Evolutionary conservation across 495 filamentous ascomycete genomes (phyloP), one percentile per base, ranked within the genome.

Genomic region (Neurospora tetraspora): DNA sequence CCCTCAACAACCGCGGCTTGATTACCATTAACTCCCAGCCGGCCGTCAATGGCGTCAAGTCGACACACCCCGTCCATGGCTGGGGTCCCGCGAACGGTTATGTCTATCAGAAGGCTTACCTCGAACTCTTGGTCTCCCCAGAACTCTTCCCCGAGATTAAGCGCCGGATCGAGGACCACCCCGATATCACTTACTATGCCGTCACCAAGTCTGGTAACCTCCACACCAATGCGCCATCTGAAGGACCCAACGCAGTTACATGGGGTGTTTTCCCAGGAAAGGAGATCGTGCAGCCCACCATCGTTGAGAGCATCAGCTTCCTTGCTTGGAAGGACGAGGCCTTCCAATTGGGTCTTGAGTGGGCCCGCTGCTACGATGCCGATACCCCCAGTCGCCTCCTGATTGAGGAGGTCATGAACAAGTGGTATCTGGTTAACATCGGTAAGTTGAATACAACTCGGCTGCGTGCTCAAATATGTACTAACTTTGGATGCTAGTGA

Each of bases 241-340:
- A 94, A 65, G 93, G 92, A 16, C 96, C 96, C 34, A 99, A 98
- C 77, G 96, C 96, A 12, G 90, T 99, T 69, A 99, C 96, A 5
- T 99, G 96, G 96, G 96, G 96, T 82, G 97, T 98, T 61, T 99
- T 98, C 84, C 94, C 96, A 12, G 96, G 96, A 40, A 96, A 97
- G 79, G 96, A 99, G 81, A 98, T 99, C 78, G 94, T 99, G 61
- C 96, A 99, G 80, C 96, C 96, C 12, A 99, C 96, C n/a, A 96
- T 99, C 73, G 95, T 98, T 68, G 96, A 99, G 83, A 97, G 93
- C 8, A 89, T 98, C 81, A 96, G 92, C 82, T 99, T 99, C 88
- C 81, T 99, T 71, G 96, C 96, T 36, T 99, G 96, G 96, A 97
- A 97, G 84, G 96, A 99, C 75, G 96, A 99, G 80, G 97, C 97